A percentile compares a stretch with the other conserved stretches of the same genome.
Conservation (phyloP, 495 filamentous ascomycete genomes). For the Trichoderma gamsii region DNA sequence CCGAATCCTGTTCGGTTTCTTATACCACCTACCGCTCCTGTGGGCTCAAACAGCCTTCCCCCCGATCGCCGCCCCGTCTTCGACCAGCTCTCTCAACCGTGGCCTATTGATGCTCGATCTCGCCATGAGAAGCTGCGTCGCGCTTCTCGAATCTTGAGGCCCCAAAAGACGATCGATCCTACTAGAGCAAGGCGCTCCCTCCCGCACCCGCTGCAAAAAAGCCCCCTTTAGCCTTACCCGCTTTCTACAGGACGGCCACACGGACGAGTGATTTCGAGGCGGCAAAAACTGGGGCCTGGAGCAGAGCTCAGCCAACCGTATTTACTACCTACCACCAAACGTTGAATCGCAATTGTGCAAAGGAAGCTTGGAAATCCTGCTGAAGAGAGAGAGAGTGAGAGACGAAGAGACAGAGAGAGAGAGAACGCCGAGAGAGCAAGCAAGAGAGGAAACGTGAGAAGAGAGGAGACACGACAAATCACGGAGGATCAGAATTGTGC, state of each 20-base stretch:
- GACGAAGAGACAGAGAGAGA: neutral
- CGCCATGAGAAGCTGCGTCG: slow-evolving; percentile 2
- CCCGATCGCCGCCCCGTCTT: neutral
- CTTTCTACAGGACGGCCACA: neutral
- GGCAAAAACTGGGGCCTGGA: slow-evolving; percentile 12
- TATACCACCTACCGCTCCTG: slow-evolving; percentile 1
- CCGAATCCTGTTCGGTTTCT: slow-evolving; percentile 1
- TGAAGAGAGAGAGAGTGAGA: neutral
- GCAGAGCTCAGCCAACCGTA: neutral
- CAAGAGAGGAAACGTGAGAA: neutral
- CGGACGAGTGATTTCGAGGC: slow-evolving; percentile 9
- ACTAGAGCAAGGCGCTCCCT: neutral
- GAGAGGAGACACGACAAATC: neutral
- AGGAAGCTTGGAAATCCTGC: neutral
- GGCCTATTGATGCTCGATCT: neutral
- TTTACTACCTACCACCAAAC: neutral
- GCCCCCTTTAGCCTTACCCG: slow-evolving; percentile 2
- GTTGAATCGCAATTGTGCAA: neutral
- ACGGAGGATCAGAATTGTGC: neutral
- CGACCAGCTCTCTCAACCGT: neutral
- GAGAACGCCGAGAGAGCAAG: neutral
- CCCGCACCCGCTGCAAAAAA: neutral
- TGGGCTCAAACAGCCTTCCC: neutral
- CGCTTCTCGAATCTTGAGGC: neutral
- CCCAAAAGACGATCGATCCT: neutral